Conservation (phyloP, 345 rosid genomes). For the Eucalyptus shirleyi region DNA sequence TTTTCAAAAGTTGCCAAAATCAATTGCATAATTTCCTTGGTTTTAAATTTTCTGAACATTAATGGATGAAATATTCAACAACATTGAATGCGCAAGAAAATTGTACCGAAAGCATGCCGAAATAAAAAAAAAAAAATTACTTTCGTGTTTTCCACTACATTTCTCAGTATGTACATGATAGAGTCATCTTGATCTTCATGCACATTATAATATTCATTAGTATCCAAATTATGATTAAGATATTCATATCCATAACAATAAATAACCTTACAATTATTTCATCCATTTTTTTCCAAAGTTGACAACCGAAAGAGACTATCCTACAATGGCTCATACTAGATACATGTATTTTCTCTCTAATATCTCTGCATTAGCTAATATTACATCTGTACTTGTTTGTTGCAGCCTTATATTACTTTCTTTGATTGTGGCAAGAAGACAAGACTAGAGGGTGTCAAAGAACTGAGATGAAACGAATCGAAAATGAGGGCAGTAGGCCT, state of each 20-base stretch:
- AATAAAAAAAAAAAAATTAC: neutral
- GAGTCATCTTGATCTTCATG: neutral
- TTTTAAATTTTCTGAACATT: neutral
- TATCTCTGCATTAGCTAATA: neutral
- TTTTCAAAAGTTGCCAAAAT: neutral
- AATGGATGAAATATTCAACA: neutral
- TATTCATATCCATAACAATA: neutral
- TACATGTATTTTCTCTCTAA: neutral
- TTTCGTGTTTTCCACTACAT: neutral
- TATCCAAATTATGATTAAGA: too few species aligned
- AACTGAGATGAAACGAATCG: neutral
- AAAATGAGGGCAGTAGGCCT: neutral
- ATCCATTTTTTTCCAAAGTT: neutral
- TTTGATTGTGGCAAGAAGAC: neutral
- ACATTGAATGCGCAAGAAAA: neutral
- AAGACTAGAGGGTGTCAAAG: neutral
- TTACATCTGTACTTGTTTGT: neutral
- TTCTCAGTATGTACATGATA: accelerated
- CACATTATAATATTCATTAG: too few species aligned
- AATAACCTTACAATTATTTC: neutral
- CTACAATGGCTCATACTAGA: neutral
- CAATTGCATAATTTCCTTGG: neutral
- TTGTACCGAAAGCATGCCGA: neutral
- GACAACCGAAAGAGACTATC: neutral
- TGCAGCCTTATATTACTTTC: too few species aligned